phyloP scores from a whole-genome alignment of 352 stramenopile species.

The Thalassiosira hispida region DNA sequence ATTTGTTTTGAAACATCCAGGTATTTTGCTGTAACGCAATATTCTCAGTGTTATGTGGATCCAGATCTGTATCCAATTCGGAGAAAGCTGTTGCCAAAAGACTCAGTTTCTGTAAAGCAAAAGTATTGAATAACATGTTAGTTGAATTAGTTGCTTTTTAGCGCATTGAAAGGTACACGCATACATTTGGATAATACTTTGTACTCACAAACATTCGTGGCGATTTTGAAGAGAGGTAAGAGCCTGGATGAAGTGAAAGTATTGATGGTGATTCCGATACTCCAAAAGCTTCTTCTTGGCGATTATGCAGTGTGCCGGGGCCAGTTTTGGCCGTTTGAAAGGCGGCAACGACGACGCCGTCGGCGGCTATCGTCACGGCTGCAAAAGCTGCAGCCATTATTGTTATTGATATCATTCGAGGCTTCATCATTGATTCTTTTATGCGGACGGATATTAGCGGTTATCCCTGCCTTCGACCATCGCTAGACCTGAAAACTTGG shows the following conservation, averaged over 20 bases:
- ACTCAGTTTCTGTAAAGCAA: neutral
- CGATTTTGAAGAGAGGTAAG: no score
- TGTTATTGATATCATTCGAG: no score
- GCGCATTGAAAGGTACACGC: no score
- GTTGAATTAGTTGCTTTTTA: neutral
- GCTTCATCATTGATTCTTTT: no score
- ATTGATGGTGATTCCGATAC: neutral
- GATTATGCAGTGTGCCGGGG: no score
- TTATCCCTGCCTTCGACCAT: no score
- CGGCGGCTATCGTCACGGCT: neutral
- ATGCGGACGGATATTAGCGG: no score
- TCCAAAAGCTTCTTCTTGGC: neutral
- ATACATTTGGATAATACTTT: no score
- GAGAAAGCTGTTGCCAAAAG: neutral
- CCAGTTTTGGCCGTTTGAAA: neutral
- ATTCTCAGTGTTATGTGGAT: neutral
- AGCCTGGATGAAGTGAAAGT: neutral
- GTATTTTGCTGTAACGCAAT: conserved; percentile 24
- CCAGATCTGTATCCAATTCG: neutral
- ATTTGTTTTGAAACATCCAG: conserved; percentile 45
- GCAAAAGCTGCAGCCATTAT: neutral
- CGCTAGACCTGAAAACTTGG: no score
- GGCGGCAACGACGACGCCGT: neutral
- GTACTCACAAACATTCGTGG: no score
- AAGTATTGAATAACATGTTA: neutral